Evolutionary conservation across 225 moss, liverwort and hornwort genomes (phyloP), one percentile per base, ranked within the genome.

Genomic region (Physcomitrellopsis africana): DNA sequence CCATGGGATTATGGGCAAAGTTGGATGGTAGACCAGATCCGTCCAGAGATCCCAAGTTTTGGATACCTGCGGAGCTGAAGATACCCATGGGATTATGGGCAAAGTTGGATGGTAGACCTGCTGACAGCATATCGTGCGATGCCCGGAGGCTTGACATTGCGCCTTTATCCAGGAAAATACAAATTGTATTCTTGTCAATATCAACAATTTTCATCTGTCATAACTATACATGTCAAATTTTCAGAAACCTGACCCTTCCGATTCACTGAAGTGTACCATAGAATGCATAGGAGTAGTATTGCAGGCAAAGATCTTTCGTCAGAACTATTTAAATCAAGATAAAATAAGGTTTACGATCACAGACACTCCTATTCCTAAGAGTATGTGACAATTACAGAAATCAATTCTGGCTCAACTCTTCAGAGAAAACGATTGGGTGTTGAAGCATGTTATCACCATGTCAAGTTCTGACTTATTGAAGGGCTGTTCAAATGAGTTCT

Each of bases 81-180:
- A 92, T 86, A 60, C 92, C 91, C 93, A 94, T 86, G 46, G 96
- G 92, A 81, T 85, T 94, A 76, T 94, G 92, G 73, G 94, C 83
- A 72, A 87, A 91, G 89, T 87, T 94, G 92, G 96, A 89, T 87
- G 96, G 92, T 89, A 93, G 86, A 80, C 96, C 96, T 84, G 86
- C 84, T 79, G 92, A 89, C 79, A 94, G 87, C 83, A 96, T 92
- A 78, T 87, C 72, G 72, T 87, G 89, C 80, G 91, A 92, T 77
- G 90, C 85, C 66, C 94, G 92, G 57, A 94, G 81, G 76, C 81
- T 89, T 76, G 96, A 92, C 79, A 92, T 92, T 89, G 88, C 63
- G 61, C 87, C 87, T 85, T 45, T 63, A 69, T 22, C 27, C 72
- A 44, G 23, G 19, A 81, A 83, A 15, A 75, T 55, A 22, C 76